Base-by-base conservation (phyloP, 805 yeast genomes). In the Sporopachydermia lactativora region DNA sequence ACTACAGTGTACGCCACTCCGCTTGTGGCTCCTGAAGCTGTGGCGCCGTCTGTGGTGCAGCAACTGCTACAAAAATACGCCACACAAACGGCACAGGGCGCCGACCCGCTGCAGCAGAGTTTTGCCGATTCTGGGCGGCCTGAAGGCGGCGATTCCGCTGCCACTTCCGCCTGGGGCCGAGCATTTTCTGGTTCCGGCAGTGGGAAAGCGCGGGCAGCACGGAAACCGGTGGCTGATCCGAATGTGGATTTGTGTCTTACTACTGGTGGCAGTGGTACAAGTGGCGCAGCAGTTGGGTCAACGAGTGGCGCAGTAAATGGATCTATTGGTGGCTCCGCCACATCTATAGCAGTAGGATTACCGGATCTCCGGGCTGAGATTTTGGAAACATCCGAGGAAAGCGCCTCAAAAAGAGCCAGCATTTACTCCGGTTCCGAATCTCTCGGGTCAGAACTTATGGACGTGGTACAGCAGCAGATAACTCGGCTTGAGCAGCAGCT, bases 401-500 rank as follows among this genome's bases (percentile, higher is more conserved):
- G 8, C 8, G 31, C 31, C 31, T 8, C 31, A 24, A 24, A 24
- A n/a, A 24, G 31, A n/a, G 13, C n/a, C 31, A 24, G 31, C 31
- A 24, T 24, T 24, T 24, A 24, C n/a, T 24, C 31, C 31, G 31
- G 31, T 24, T 24, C 31, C 31, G 31, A 24, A 24, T 8, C 13
- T n/a, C n/a, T 24, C 8, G 8, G 13, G 31, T 8, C 13, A 8
- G 31, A 24, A 8, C n/a, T 24, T 8, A 24, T 24, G 31, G 31
- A 24, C n/a, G 31, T 24, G 31, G 31, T 24, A n/a, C 31, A 24
- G 31, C n/a, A 24, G 8, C 31, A 24, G n/a, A n/a, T 24, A n/a
- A n/a, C 31, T 8, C 31, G n/a, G 31, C n/a, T 24, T 8, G 31
- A 24, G 31, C 31, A 24, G n/a, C 31, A n/a, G 31, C 8, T 24